Conservation (phyloP, 148 eudicot species). For the Camellia japonica region DNA sequence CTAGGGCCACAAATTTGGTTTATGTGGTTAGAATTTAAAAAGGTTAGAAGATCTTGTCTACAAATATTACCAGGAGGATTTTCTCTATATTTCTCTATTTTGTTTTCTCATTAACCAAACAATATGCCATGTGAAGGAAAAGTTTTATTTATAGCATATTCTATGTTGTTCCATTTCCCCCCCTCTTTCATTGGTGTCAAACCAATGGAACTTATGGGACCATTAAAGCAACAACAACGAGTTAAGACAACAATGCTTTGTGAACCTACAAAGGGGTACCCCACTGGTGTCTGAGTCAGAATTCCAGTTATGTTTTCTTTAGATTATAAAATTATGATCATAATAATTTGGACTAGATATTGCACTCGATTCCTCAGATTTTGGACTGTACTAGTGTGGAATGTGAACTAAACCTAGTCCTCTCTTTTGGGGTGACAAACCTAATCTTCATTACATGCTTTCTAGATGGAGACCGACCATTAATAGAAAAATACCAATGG, state of each 20-base stretch:
- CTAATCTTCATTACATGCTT: constrained; percentile 19
- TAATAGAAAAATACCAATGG: constrained; percentile 9
- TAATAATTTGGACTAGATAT: constrained; percentile 25
- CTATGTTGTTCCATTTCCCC: background rate
- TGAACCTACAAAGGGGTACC: constrained; percentile 14
- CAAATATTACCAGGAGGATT: background rate
- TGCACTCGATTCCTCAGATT: constrained; percentile 27
- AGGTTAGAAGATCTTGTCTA: background rate
- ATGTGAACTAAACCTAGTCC: constrained; percentile 1
- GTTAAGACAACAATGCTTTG: constrained; percentile 10
- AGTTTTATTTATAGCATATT: background rate
- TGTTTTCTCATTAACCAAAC: background rate
- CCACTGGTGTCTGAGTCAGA: constrained; percentile 23
- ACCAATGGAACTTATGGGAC: constrained; percentile 25
- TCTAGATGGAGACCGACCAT: constrained; percentile 31
- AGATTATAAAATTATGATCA: constrained; percentile 11
- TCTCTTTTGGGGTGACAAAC: constrained; percentile 26
- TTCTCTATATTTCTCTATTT: background rate
- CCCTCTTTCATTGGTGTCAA: constrained; percentile 7
- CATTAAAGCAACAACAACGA: constrained; percentile 13
- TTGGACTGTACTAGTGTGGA: background rate
- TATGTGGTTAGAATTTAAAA: background rate
- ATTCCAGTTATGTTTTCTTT: constrained; percentile 18
- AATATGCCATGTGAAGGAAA: constrained; percentile 1
- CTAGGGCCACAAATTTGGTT: constrained; percentile 6